These are phyloP conservation scores for Cladosporium velox DNA, from an alignment of 2,329 filamentous ascomycete species.

Conservation along the genomic window DNA sequence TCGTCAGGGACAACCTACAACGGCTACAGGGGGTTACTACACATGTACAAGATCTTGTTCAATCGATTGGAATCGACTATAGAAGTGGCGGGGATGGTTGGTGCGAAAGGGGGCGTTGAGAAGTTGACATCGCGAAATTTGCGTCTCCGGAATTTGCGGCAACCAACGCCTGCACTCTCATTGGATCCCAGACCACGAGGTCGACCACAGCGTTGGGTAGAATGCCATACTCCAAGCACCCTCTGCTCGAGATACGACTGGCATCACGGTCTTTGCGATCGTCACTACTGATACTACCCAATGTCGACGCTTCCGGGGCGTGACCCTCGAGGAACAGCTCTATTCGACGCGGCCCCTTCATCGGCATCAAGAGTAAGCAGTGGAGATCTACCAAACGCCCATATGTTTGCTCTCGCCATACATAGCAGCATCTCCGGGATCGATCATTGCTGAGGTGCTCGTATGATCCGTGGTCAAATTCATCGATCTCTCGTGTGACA, in stretches of 20 bases:
- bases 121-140: neutral
- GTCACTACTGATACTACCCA: neutral
- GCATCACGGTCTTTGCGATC: neutral
- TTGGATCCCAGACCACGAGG: neutral
- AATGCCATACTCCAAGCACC: too few species aligned
- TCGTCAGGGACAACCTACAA: neutral
- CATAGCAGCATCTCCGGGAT: too few species aligned
- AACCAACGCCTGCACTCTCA: neutral
- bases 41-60: neutral
- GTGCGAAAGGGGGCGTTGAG: neutral
- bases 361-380: too few species aligned
- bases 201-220: too few species aligned
- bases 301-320: too few species aligned
- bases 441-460: too few species aligned
- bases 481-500: too few species aligned
- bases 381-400: too few species aligned
- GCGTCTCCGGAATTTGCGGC: neutral
- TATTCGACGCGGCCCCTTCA: too few species aligned
- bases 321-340: neutral
- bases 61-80: neutral
- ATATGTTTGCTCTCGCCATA: too few species aligned
- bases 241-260: too few species aligned
- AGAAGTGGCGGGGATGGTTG: neutral
- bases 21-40: neutral
- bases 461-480: too few species aligned